These are phyloP conservation scores for Bonia amplexicaulis DNA, from an alignment of 176 grass and related monocot genomes.

Conservation along the genomic window DNA sequence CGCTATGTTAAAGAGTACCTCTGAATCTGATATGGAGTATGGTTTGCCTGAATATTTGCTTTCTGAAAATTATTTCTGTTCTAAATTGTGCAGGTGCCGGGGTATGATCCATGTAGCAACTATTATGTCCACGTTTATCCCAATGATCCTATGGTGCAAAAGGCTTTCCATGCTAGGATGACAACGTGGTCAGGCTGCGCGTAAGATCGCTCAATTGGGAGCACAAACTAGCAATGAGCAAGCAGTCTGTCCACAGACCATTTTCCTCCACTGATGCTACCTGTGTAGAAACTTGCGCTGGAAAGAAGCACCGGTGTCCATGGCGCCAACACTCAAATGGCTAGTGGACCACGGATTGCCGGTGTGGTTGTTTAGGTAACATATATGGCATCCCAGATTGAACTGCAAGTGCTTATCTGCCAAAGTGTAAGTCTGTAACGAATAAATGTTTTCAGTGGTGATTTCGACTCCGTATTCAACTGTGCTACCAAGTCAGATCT, in stretches of 20 bases:
- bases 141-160: conserved; percentile 33
- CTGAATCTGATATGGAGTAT: not conserved
- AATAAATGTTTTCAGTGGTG: too few species aligned
- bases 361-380: too few species aligned
- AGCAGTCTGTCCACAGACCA: not conserved
- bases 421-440: too few species aligned
- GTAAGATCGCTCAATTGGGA: conserved; percentile 1
- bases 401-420: too few species aligned
- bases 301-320: too few species aligned
- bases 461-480: too few species aligned
- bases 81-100: not conserved
- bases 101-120: conserved; percentile 30
- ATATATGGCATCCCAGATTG: too few species aligned
- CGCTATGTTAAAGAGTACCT: not conserved
- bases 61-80: not conserved
- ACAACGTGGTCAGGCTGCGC: conserved; percentile 27
- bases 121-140: conserved; percentile 22
- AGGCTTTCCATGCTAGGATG: conserved; percentile 23
- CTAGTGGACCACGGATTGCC: too few species aligned
- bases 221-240: not conserved
- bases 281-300: conserved; percentile 15
- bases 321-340: too few species aligned
- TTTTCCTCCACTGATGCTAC: not conserved
- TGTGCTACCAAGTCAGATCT: too few species aligned
- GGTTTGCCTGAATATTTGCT: not conserved